Percentiles rank a stretch among this genome's conserved stretches.
Conservation (phyloP, 2,329 filamentous ascomycete species). For the Mycosphaerella arachidis region DNA sequence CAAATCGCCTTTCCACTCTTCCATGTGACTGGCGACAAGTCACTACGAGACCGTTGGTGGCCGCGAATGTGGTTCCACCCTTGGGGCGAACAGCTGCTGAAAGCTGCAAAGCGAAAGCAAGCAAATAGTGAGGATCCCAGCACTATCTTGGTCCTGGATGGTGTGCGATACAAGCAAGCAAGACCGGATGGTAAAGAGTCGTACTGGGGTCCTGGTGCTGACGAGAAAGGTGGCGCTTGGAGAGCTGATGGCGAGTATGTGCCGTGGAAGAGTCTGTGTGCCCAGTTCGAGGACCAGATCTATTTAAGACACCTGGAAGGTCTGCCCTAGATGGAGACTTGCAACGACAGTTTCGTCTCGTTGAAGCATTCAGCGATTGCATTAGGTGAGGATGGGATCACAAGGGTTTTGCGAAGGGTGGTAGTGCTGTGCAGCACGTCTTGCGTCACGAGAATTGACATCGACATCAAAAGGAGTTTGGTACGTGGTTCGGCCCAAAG, state of each 20-base stretch:
- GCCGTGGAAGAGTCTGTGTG: conserved; percentile 18
- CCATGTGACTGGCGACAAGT: conserved; percentile 24
- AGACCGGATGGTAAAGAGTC: conserved; percentile 8
- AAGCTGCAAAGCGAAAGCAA: conserved; percentile 11
- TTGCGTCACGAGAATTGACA: too few relatives aligned
- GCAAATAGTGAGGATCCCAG: conserved; percentile 5
- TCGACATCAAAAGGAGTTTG: too few relatives aligned
- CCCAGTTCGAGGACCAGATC: conserved; percentile 12
- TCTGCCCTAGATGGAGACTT: conserved; percentile 2
- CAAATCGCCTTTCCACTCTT: conserved; percentile 17
- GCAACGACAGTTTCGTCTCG: neutral
- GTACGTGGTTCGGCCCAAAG: too few relatives aligned
- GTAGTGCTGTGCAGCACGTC: too few relatives aligned
- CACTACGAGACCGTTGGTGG: conserved; percentile 21
- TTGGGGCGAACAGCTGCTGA: conserved; percentile 12
- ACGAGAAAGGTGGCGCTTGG: conserved; percentile 23
- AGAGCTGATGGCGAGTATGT: conserved; percentile 15
- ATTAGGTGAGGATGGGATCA: neutral
- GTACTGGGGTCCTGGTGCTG: conserved; percentile 2
- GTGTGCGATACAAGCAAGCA: conserved; percentile 11
- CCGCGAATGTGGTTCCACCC: conserved; percentile 25
- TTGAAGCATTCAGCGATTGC: neutral
- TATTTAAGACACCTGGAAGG: conserved; percentile 7
- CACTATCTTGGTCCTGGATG: conserved; percentile 7
- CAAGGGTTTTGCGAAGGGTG: neutral